phyloP scores from a whole-genome alignment of 257 asterid genomes.

The Sherardia arvensis region DNA sequence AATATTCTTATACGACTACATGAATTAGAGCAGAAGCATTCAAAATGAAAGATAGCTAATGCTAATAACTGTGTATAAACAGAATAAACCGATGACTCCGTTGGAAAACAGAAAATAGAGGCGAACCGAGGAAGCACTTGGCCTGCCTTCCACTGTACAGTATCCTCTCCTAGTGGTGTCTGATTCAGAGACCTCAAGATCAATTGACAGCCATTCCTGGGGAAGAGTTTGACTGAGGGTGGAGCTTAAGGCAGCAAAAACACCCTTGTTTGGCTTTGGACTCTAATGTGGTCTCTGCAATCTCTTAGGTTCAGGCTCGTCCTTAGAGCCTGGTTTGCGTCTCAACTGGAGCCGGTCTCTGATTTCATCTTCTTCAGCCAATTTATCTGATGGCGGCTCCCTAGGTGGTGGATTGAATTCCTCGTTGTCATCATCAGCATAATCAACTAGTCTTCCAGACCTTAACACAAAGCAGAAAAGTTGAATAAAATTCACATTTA shows the following conservation, averaged over 20 bases:
- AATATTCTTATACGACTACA: slow-evolving; percentile 12
- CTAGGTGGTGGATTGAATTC: slow-evolving; percentile 87
- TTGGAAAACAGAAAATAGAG: slow-evolving; percentile 13
- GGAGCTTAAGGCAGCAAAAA: slow-evolving; percentile 68
- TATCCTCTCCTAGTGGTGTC: slow-evolving; percentile 39
- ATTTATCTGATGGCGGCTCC: slow-evolving; percentile 26
- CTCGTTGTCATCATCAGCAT: slow-evolving; percentile 93
- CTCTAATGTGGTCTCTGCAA: slow-evolving; percentile 44
- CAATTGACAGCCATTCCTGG: slow-evolving; percentile 87
- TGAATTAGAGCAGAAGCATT: slow-evolving; percentile 2
- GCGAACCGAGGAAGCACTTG: slow-evolving; percentile 19
- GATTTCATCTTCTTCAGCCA: slow-evolving; percentile 51
- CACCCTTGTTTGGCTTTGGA: slow-evolving; percentile 69
- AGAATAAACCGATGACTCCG: slow-evolving; percentile 5
- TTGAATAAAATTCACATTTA: not conserved
- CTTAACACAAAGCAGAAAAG: slow-evolving; percentile 28
- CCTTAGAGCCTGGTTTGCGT: slow-evolving; percentile 48
- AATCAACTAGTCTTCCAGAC: slow-evolving; percentile 91
- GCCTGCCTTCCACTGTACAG: slow-evolving; percentile 59
- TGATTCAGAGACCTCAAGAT: slow-evolving; percentile 38
- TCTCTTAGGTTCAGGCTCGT: slow-evolving; percentile 62
- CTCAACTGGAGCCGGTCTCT: slow-evolving; percentile 51
- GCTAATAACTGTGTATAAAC: slow-evolving; percentile 19
- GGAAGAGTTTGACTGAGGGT: slow-evolving; percentile 55
- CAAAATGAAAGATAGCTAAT: slow-evolving; percentile 13